A percentile compares a stretch with the other conserved stretches of the same genome.
Conservation (phyloP, 2,329 filamentous ascomycete genomes). For the Lizonia empirigonia region DNA sequence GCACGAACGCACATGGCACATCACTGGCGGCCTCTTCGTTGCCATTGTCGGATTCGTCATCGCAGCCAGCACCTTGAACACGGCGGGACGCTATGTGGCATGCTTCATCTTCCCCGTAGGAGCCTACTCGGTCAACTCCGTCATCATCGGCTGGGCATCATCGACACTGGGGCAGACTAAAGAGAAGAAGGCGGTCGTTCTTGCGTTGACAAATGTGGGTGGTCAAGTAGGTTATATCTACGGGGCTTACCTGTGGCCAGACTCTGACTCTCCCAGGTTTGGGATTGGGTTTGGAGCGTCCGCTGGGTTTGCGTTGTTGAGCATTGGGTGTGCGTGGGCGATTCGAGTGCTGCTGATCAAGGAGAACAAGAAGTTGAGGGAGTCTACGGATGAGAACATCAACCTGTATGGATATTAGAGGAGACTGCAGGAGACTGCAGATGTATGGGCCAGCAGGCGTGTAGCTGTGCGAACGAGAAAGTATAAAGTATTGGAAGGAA, state of each 20-base stretch:
- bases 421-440: background rate
- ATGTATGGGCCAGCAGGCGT: too few species aligned
- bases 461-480: too few species aligned
- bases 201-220: slow-evolving; percentile 38
- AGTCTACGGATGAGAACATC: slow-evolving; percentile 33
- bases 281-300: slow-evolving; percentile 39
- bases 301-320: slow-evolving; percentile 34
- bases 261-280: slow-evolving; percentile 31
- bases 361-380: slow-evolving; percentile 33
- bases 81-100: slow-evolving; percentile 35
- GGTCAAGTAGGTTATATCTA: slow-evolving; percentile 41
- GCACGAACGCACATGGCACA: slow-evolving; percentile 59
- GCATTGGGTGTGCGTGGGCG: slow-evolving; percentile 38
- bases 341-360: slow-evolving; percentile 35
- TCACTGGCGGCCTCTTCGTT: slow-evolving; percentile 50
- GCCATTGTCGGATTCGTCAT: slow-evolving; percentile 53
- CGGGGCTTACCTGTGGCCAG: slow-evolving; percentile 36
- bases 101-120: slow-evolving; percentile 42
- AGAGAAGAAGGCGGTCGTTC: slow-evolving; percentile 40
- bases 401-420: slow-evolving; percentile 39
- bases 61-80: slow-evolving; percentile 36
- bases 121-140: slow-evolving; percentile 39
- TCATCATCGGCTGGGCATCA: slow-evolving; percentile 39
- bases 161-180: slow-evolving; percentile 38
- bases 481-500: too few species aligned